These are phyloP conservation scores for Pisolithus microcarpus DNA, from an alignment of 768 basidiomycete species.

Conservation along the genomic window DNA sequence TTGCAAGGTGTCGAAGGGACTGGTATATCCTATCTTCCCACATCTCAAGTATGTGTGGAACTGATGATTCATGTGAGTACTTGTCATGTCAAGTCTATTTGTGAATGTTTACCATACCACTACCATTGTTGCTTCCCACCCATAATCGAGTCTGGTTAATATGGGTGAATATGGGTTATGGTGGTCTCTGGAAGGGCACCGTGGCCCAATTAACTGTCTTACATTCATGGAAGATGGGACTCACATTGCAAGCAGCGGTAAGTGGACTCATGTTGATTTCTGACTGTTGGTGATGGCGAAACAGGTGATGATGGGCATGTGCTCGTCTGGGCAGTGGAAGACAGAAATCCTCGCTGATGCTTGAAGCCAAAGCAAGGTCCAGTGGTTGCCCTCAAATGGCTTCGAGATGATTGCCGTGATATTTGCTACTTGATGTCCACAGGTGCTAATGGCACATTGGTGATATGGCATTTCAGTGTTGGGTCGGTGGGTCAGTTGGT, in stretches of 20 bases:
- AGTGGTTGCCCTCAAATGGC: not conserved
- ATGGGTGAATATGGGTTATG: not conserved
- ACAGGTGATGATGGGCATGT: not conserved
- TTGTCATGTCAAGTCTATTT: no score
- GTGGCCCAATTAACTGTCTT: not conserved
- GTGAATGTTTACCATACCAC: no score
- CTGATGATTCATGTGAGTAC: no score
- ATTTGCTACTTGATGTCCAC: not conserved
- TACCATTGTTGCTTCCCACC: no score
- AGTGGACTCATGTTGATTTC: not conserved
- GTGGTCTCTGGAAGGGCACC: not conserved
- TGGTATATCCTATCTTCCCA: no score
- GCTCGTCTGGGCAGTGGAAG: not conserved
- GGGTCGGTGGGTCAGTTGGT: not conserved
- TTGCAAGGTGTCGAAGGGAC: no score
- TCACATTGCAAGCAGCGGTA: not conserved
- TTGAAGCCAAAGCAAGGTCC: slow-evolving; percentile 3
- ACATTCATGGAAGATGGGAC: not conserved
- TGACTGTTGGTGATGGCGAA: not conserved
- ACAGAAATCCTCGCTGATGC: not conserved
- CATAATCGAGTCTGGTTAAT: no score
- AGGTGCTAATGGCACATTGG: not conserved
- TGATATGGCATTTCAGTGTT: not conserved
- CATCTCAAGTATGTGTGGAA: no score
- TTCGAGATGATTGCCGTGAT: not conserved